Percentiles rank a stretch among this genome's conserved stretches.
Conservation (phyloP, 768 basidiomycete genomes). For the Trametes sanguinea region DNA sequence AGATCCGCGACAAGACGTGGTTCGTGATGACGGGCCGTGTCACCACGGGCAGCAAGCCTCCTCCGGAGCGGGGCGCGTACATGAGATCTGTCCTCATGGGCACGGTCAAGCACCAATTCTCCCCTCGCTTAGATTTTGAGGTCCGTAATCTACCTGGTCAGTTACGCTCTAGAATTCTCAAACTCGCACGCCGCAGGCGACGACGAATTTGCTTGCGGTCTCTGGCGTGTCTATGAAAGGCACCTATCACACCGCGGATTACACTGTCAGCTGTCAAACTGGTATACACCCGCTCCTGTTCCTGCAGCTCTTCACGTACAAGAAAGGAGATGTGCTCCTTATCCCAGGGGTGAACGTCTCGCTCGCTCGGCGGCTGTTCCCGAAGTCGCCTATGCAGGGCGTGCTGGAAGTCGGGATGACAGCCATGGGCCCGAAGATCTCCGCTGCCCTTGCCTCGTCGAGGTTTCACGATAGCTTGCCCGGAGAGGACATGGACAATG, state of each 20-base stretch:
- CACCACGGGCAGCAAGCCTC: slow-evolving; percentile 23
- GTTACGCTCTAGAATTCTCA: not conserved
- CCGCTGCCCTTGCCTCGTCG: slow-evolving; percentile 37
- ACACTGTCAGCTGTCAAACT: slow-evolving; percentile 39
- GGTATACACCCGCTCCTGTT: slow-evolving; percentile 12
- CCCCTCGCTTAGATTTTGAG: slow-evolving; percentile 55
- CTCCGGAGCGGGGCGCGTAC: slow-evolving; percentile 3
- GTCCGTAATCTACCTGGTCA: slow-evolving; percentile 23
- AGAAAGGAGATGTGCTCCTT: slow-evolving; percentile 3
- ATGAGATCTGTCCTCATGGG: slow-evolving; percentile 46
- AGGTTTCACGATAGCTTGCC: slow-evolving; percentile 15
- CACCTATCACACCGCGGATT: slow-evolving; percentile 53
- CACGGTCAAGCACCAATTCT: slow-evolving; percentile 76
- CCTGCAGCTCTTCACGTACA: slow-evolving; percentile 17
- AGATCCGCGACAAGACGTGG: slow-evolving; percentile 47
- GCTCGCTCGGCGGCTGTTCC: slow-evolving; percentile 54
- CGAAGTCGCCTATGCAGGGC: slow-evolving; percentile 48
- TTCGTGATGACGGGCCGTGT: slow-evolving; percentile 42
- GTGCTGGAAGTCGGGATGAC: slow-evolving; percentile 43
- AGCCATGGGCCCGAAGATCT: slow-evolving; percentile 43
- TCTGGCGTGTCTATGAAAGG: slow-evolving; percentile 16
- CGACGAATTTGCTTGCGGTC: slow-evolving; percentile 24
- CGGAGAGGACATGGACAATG: slow-evolving; percentile 1
- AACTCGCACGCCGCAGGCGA: slow-evolving; percentile 22
- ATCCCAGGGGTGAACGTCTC: slow-evolving; percentile 45